Percentiles rank a stretch among this genome's conserved stretches.
phyloP scores from a whole-genome alignment of 1,284 basidiomycete genomes.

The Malassezia japonica region DNA sequence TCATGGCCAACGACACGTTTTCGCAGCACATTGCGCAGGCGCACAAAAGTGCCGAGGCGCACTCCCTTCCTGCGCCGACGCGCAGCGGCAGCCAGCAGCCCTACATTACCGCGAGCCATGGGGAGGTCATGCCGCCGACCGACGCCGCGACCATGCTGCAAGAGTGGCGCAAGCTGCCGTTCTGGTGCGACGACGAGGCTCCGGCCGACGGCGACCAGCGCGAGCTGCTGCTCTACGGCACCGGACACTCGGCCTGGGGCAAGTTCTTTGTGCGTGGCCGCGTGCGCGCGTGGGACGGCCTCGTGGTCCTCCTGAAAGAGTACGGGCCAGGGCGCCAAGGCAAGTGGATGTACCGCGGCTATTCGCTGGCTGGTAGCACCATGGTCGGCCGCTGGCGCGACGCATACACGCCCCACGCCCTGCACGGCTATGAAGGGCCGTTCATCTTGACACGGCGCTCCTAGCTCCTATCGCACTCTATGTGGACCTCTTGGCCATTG shows the following conservation, averaged over 20 bases:
- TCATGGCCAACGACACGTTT: not conserved
- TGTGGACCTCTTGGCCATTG: constrained; percentile 2
- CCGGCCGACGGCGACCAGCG: not conserved
- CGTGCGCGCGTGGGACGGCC: constrained; percentile 6
- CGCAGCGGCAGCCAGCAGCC: not conserved
- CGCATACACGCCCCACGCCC: not conserved
- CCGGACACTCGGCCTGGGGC: constrained; percentile 9
- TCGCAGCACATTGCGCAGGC: not conserved
- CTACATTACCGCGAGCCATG: not conserved
- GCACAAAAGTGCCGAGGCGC: not conserved
- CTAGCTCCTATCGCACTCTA: not conserved
- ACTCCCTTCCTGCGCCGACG: not conserved
- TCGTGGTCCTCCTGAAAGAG: not conserved
- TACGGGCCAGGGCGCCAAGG: constrained; percentile 2
- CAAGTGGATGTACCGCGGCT: constrained; percentile 1
- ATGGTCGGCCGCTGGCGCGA: constrained; percentile 10
- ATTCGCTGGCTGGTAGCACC: not conserved
- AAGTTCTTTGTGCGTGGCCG: constrained; percentile 1
- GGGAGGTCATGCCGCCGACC: not conserved
- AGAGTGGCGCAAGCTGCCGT: not conserved
- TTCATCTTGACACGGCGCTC: not conserved
- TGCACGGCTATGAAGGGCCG: constrained; percentile 5
- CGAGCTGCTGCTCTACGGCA: constrained; percentile 2
- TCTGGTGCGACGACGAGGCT: not conserved
- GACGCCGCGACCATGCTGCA: not conserved